Base-by-base conservation (phyloP, 192 early-diverging fungal genomes). In the Backusella mclennaniae region DNA sequence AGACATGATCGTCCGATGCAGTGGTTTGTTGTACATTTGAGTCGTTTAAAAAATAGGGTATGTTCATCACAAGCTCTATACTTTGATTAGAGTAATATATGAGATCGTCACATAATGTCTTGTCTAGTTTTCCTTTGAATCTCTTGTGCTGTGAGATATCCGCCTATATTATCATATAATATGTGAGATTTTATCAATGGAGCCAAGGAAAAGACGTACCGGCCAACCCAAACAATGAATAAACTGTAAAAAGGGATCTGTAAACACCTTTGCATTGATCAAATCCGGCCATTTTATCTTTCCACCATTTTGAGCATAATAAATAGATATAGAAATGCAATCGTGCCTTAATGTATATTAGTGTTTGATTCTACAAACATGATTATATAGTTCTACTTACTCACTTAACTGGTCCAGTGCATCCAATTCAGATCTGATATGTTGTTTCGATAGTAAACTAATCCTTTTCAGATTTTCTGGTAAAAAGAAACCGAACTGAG, bases 81-180 rank as follows among this genome's bases (percentile, higher is more conserved):
- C 77, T 88, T 26, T 88, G 78, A 56, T 89, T 87, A 0, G 91
- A 89, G 83, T 86, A 95, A 80, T 95, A 95, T 0, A 90, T 88
- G 0, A 90, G 84, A 1, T 90, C 90, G 35, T 85, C 80, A 72
- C 91, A 93, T 11, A 86, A 38, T 6, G 75, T 46, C 7, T 80
- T 23, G 53, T 84, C 79, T 4, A 93, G 76, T 31, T 84, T 85
- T n/a, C 91, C 94, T 70, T 83, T 76, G 71, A 82, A 95, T 26
- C 92, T 92, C 17, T 75, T 70, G 76, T 95, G 94, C 0, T 82
- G 71, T 19, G 85, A 78, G 7, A 92, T 36, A 38, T 88, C 81
- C 33, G 92, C 87, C 87, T 87, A 66, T 6, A 33, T 33, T 3
- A 3, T 33, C 33, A 33, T 33, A 33, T 33, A 33, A 33, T 26